Evolutionary conservation across 352 stramenopile species (phyloP), one percentile per base, ranked within the genome.

Genomic region (Pythium rishiriense): DNA sequence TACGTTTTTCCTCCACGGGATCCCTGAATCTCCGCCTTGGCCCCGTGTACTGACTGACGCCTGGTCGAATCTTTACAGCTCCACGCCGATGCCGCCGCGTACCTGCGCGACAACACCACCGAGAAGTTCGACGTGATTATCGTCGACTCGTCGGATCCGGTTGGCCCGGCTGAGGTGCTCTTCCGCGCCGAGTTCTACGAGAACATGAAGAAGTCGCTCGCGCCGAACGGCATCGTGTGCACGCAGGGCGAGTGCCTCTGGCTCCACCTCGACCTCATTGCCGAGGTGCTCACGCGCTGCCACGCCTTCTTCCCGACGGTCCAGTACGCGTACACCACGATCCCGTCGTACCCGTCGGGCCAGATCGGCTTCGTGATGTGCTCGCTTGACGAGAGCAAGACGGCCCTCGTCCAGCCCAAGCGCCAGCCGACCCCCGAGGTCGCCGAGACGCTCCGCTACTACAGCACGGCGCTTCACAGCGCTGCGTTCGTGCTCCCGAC

Each of bases 311-410:
- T 98, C 73, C 85, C 85, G 14, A 96, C 88, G 11, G 96, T 99
- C 66, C 95, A 99, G 68, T 99, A 99, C 83, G 96, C 96, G 19
- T 99, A 98, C 83, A 99, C 96, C 48, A 99, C 93, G 48, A 98
- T 99, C 70, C 98, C 98, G 7, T 99, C 97, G 25, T 99, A 99
- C 86, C 97, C 98, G 10, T 98, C 88, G 43, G 98, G 97, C 46
- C 97, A 99, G 77, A 99, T 99, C 78, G 97, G 97, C 37, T 99
- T 99, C 72, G 94, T 98, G 65, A 78, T 98, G 69, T 95, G 87
- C 79, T 89, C 87, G 57, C 73, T 93, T 14, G 83, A 93, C 66
- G 71, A 94, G 31, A 79, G 70, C 59, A 61, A 72, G 11, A 72
- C 78, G 24, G 76, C 75, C 12, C 65, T 94, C 59, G 69, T 70